phyloP scores from a whole-genome alignment of 106 monocot species.

The Alisma plantagoaquatica region DNA sequence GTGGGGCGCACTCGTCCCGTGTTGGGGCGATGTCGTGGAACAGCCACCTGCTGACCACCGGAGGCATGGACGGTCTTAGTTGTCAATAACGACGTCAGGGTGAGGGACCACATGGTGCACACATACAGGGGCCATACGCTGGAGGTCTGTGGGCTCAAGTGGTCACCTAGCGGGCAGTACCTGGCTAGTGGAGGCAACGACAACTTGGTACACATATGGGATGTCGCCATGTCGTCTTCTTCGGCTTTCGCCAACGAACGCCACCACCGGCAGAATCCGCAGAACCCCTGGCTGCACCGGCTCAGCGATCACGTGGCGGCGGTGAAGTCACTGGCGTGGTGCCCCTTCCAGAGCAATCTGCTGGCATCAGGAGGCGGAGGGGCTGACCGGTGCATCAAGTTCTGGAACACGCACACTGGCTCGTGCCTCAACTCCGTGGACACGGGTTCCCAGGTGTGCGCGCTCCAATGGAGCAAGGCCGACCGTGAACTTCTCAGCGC shows the following conservation, averaged over 20 bases:
- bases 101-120: no score
- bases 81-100: no score
- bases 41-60: background rate
- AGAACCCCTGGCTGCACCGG: conserved; percentile 9
- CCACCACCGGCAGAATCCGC: background rate
- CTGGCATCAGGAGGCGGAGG: no score
- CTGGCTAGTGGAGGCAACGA: conserved; percentile 12
- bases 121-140: conserved; percentile 8
- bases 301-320: conserved; percentile 7
- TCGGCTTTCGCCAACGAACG: background rate
- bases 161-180: background rate
- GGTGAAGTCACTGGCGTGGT: conserved; percentile 10
- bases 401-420: no score
- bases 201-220: conserved; percentile 8
- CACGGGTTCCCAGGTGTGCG: no score
- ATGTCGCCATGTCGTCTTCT: no score
- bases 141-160: conserved; percentile 8
- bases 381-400: no score
- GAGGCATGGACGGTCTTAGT: no score
- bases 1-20: background rate
- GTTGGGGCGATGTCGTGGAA: conserved; percentile 8
- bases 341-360: conserved; percentile 8
- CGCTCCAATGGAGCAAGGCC: no score
- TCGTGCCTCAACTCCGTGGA: no score
- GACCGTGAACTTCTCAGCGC: no score